Evolutionary conservation across 441 rosid species (phyloP).

Genomic region (Erysimum pusillum): DNA sequence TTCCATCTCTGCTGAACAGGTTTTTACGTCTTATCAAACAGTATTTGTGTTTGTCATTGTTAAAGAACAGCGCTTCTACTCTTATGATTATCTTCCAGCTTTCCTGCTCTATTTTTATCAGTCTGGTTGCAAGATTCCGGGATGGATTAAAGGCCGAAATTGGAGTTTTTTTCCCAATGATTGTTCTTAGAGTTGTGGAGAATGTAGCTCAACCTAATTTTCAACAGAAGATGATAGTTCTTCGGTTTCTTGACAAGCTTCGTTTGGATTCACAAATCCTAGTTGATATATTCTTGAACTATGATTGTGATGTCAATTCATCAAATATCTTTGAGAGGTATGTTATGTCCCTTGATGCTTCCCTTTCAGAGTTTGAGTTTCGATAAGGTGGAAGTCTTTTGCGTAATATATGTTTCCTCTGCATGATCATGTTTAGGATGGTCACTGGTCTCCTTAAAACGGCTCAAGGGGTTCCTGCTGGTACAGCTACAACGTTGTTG

Average conservation of each 20-base stretch:
- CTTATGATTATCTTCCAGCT: constrained; percentile 98
- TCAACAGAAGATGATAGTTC: constrained; percentile 99
- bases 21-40: constrained; percentile 96
- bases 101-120: constrained; percentile 96
- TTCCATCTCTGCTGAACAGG: constrained; percentile 67
- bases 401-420: constrained; percentile 35
- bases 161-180: constrained; percentile 99
- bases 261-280: constrained; percentile 96
- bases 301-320: constrained; percentile 99
- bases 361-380: constrained; percentile 20
- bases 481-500: constrained; percentile 71
- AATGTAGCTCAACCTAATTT: constrained; percentile 98
- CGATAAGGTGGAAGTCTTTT: constrained; percentile 16
- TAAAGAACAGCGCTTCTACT: constrained; percentile 96
- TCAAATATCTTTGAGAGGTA: constrained; percentile 99
- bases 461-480: constrained; percentile 96
- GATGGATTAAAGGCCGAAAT: constrained; percentile 99
- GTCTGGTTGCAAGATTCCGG: constrained; percentile 95
- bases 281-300: constrained; percentile 97
- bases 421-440: constrained; percentile 67
- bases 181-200: constrained; percentile 94
- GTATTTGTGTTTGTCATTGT: constrained; percentile 86
- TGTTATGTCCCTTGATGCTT: constrained; percentile 36
- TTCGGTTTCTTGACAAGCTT: constrained; percentile 94
- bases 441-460: constrained; percentile 99